Evolutionary conservation across 805 yeast species (phyloP), one percentile per base, ranked within the genome.

Genomic region (Metschnikowia borealis): DNA sequence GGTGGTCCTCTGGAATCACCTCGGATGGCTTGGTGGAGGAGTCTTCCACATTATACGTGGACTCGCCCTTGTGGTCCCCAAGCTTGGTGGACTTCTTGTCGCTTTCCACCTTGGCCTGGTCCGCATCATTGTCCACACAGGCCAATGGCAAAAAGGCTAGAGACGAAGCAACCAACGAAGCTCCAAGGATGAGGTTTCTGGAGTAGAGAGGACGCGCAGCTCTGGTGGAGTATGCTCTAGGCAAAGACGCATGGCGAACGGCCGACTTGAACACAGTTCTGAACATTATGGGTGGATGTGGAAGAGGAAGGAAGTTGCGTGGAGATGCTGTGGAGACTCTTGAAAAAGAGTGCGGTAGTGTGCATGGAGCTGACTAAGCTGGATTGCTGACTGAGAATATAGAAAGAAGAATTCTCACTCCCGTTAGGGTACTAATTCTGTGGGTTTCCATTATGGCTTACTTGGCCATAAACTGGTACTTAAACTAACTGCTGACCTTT

Each of bases 61-160:
- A 39, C 34, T 40, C 37, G 8, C 47, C 54, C 31, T 21, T 34
- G 34, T 35, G 48, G 52, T 31, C 47, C 4, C 48, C 54, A 20
- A 44, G 37, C 13, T 36, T 44, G 17, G 39, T 18, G 26, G 46
- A 44, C 34, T 34, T 20, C 14, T 46, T 46, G 44, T 57, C 59
- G 32, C 36, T 45, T 14, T 33, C 43, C n/a, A 54, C 50, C 46
- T 55, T 52, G 45, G 48, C 48, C 35, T 32, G 38, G 49, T 56
- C 51, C 3, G 48, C 50, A 35, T 57, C 61, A 48, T 57, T 57
- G 50, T 44, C 49, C 33, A 56, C 50, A 3, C 44, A 36, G 34
- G 46, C 18, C 23, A 37, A 38, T 15, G 51, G 52, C 41, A 48
- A 44, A 21, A 51, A 32, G 23, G 47, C 29, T 17, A 43, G 41